Conservation (phyloP, 768 basidiomycete species). For the Leccinellum rugosiceps region DNA sequence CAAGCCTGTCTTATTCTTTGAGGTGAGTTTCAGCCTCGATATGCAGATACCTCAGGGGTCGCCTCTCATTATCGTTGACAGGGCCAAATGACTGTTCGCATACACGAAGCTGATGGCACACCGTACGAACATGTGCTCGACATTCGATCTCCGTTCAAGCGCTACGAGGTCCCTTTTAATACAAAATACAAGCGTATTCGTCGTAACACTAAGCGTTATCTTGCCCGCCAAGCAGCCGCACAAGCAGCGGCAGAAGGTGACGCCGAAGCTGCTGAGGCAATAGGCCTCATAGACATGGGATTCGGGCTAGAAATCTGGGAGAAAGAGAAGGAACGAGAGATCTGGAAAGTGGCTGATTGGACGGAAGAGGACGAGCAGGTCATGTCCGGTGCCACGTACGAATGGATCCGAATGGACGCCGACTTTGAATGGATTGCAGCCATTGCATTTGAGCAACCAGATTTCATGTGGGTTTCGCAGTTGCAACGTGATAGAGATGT, state of each 20-base stretch:
- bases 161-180: constrained; percentile 98
- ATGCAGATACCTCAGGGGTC: not conserved
- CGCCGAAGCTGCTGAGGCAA: constrained; percentile 86
- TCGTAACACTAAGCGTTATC: constrained; percentile 92
- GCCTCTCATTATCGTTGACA: constrained; percentile 29
- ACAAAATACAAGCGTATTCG: constrained; percentile 98
- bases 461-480: constrained; percentile 99
- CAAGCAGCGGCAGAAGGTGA: constrained; percentile 93
- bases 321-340: constrained; percentile 86
- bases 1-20: constrained; percentile 90
- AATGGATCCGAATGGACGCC: constrained; percentile 99
- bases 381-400: constrained; percentile 96
- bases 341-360: constrained; percentile 98
- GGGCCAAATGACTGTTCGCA: constrained; percentile 98
- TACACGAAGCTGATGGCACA: constrained; percentile 98
- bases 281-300: constrained; percentile 91
- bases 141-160: constrained; percentile 81
- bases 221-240: constrained; percentile 88
- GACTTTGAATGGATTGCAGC: constrained; percentile 99
- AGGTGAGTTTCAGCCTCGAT: constrained; percentile 45
- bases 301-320: constrained; percentile 96
- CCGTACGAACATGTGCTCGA: constrained; percentile 98
- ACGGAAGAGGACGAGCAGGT: constrained; percentile 91
- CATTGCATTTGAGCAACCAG: constrained; percentile 90
- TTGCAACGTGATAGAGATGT: constrained; percentile 95